A percentile compares a stretch with the other conserved stretches of the same genome.
Conservation (phyloP, 768 basidiomycete species). For the Gloeostereum incarnatum region DNA sequence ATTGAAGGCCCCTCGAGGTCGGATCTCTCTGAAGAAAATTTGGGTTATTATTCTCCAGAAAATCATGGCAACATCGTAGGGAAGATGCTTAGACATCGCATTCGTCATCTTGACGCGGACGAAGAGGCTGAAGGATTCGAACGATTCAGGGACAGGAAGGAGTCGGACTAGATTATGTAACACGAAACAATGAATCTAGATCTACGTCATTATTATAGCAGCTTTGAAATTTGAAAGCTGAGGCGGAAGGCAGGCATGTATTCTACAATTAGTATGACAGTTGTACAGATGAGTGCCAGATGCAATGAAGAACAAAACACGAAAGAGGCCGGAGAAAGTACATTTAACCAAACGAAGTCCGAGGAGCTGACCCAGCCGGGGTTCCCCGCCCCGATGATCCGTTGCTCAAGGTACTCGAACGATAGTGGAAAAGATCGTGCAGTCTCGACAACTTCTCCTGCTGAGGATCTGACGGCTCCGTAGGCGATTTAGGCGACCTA, state of each 20-base stretch:
- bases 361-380: conserved; percentile 16
- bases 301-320: conserved; percentile 4
- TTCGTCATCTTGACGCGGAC: too few species aligned
- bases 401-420: conserved; percentile 51
- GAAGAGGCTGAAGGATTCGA: too few species aligned
- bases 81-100: too few species aligned
- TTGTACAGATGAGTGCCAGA: not conserved
- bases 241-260: too few species aligned
- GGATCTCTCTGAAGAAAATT: conserved; percentile 94
- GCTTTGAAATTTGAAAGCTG: too few species aligned
- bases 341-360: conserved; percentile 20
- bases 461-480: conserved; percentile 29
- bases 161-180: too few species aligned
- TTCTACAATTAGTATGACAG: not conserved
- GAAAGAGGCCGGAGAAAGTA: not conserved
- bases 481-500: conserved; percentile 22
- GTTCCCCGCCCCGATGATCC: conserved; percentile 31
- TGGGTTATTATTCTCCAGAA: conserved; percentile 84
- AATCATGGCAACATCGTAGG: conserved; percentile 69
- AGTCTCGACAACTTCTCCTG: conserved; percentile 66
- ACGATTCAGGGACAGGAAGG: too few species aligned
- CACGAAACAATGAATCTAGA: too few species aligned
- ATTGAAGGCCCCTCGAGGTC: conserved; percentile 90
- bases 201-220: too few species aligned
- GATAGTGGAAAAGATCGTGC: conserved; percentile 79